Base-by-base conservation (phyloP, 345 rosid species). In the Salix caprea region DNA sequence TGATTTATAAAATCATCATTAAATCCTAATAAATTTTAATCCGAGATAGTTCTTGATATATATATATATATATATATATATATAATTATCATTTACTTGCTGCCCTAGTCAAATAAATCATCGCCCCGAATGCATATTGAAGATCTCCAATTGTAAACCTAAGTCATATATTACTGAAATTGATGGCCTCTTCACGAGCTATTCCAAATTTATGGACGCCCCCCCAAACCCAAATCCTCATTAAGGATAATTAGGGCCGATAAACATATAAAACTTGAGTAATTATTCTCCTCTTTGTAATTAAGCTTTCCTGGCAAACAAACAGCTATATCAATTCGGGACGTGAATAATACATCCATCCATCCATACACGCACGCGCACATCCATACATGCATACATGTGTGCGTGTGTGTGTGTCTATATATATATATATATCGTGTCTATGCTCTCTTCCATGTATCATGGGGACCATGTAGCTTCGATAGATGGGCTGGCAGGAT, bases 381-480 rank as follows among this genome's bases (percentile, higher is more conserved):
- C 42, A 40, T 40, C 9, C 13, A 40, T 40, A 13, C 34, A 18
- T 28, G 21, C 34, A 18, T 28, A 11, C 11, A 39, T n/a, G 50
- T 32, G 13, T 34, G 6, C 0, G 36, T 34, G 36, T 30, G 34
- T 30, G 34, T 4, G 12, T 28, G 23, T 42, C 32, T 16, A 9
- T 32, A 32, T 32, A 32, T 24, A 34, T 6, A 28, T 28, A 7
- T 12, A 3, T 58, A 1, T 26, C 12, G 12, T 28, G 23, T 42
- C 34, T 16, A 10, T 2, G 54, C 66, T 9, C 67, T 52, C 68
- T 18, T 76, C 71, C 61, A 69, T 23, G 28, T 12, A 60, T 81
- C 83, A 79, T 60, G 70, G 87, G 87, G 80, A 79, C 87, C 84
- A 78, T 70, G 23, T 48, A 21, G 71, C 12, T 66, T 48, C 18